Evolutionary conservation across 148 eudicot genomes (phyloP), one percentile per base, ranked within the genome.

Genomic region (Simmondsia chinensis): DNA sequence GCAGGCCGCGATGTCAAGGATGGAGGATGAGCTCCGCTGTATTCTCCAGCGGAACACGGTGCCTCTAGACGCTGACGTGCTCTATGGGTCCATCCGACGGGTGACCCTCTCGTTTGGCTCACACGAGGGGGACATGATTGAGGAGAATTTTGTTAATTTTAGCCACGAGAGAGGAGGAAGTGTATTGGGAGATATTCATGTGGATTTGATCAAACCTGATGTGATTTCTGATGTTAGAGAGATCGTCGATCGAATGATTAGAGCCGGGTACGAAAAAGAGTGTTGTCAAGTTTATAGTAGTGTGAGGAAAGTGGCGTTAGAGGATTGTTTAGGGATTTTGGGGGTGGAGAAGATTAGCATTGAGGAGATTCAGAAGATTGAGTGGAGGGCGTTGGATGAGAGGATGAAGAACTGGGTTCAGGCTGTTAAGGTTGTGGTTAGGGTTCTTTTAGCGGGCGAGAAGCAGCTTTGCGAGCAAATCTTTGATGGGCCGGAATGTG

Each of bases 351-450:
- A 69, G 55, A 27, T 82, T 52, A 79, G 94, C 52, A 82, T 86
- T 29, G 95, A 82, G 28, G 99, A 91, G 33, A 81, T 91, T 16
- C 94, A 86, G 65, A 82, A 63, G 65, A 69, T 82, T 40, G 81
- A 82, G 53, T 86, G 94, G 94, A 64, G 11, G 5, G 46, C 39
- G 0, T 50, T 91, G 58, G 89, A 93, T 59, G 89, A 74, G 39
- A 86, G 77, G 47, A 79, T 86, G 94, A 82, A 64, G 72, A 79
- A 66, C 15, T 86, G 99, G 99, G 63, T 77, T 42, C 79, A 70
- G 8, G 79, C 78, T 33, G 54, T 86, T 10, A 91, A 85, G 61
- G 54, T 86, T 31, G 68, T 74, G 23, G 69, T 86, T 17, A 67
- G 79, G 47, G 68, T 76, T 36, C 70, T 83, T 15, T 45, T 93